phyloP scores from a whole-genome alignment of 2,329 filamentous ascomycete species.

The Colletotrichum chlorophyti region DNA sequence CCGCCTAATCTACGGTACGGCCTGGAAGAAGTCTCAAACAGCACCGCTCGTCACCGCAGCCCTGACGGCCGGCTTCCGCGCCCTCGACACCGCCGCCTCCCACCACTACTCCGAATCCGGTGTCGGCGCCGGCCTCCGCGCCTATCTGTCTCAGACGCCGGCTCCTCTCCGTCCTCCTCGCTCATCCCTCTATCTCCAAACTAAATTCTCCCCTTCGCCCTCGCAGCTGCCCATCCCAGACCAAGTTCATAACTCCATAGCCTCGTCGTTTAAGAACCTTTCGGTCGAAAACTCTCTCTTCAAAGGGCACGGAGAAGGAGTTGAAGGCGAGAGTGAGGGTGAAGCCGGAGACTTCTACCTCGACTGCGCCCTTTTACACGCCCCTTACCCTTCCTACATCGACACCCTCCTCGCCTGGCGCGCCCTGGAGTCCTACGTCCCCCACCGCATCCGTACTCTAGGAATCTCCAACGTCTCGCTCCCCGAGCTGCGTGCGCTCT shows the following conservation, averaged over 20 bases:
- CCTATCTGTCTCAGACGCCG: constrained; percentile 24
- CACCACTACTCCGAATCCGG: constrained; percentile 78
- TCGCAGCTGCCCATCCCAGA: constrained; percentile 59
- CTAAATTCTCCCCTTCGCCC: constrained; percentile 65
- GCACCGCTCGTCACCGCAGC: constrained; percentile 72
- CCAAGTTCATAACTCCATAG: constrained; percentile 72
- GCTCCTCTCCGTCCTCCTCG: neutral
- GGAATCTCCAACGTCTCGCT: constrained; percentile 80
- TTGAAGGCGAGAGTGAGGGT: too few relatives aligned
- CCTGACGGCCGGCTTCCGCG: constrained; percentile 72
- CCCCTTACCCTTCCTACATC: constrained; percentile 52
- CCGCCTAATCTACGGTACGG: constrained; percentile 76
- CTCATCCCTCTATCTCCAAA: constrained; percentile 66
- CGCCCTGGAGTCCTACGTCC: constrained; percentile 71
- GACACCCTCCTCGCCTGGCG: constrained; percentile 71
- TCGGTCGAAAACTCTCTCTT: constrained; percentile 37
- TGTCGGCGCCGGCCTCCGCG: constrained; percentile 70
- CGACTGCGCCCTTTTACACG: constrained; percentile 78
- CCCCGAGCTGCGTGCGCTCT: constrained; percentile 59
- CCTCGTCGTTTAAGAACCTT: constrained; percentile 71
- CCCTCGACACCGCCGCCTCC: constrained; percentile 79
- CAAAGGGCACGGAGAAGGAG: neutral
- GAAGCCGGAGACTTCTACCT: constrained; percentile 54
- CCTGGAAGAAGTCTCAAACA: constrained; percentile 81
- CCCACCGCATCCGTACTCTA: constrained; percentile 66